Percentiles rank a stretch among this genome's conserved stretches.
phyloP scores from a whole-genome alignment of 345 rosid genomes.

The Iberis pinnata region DNA sequence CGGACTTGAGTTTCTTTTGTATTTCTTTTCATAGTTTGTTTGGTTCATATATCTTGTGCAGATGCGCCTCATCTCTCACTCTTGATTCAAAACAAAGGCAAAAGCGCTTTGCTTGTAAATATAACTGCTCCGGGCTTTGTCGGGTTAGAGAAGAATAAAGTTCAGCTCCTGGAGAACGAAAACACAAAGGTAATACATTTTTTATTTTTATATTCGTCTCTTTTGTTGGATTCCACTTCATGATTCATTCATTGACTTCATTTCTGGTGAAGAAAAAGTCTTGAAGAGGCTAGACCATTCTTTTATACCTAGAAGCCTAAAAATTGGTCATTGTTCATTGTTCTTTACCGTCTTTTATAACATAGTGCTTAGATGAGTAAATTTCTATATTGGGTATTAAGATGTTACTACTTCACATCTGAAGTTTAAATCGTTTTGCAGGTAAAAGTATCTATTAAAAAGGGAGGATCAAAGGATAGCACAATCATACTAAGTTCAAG shows the following conservation, averaged over 20 bases:
- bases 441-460: conserved; percentile 48
- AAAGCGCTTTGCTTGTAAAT: conserved; percentile 36
- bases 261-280: not conserved
- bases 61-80: conserved; percentile 67
- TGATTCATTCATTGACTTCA: not conserved
- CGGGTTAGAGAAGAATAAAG: conserved; percentile 37
- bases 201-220: not conserved
- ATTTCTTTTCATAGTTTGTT: conserved; percentile 1
- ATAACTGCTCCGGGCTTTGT: conserved; percentile 55
- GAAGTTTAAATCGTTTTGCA: conserved; percentile 22
- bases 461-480: conserved; percentile 31
- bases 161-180: conserved; percentile 45
- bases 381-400: not conserved
- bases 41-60: conserved; percentile 37
- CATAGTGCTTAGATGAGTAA: no score
- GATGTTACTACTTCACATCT: not conserved
- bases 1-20: not conserved
- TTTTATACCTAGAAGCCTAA: no score
- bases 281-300: not conserved
- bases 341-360: no score
- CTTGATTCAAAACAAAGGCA: conserved; percentile 61
- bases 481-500: conserved; percentile 39
- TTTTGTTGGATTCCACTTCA: not conserved
- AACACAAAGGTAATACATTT: conserved; percentile 39
- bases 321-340: no score